These are phyloP conservation scores for Fusarium luffae DNA, from an alignment of 2,329 filamentous ascomycete genomes.

Conservation along the genomic window DNA sequence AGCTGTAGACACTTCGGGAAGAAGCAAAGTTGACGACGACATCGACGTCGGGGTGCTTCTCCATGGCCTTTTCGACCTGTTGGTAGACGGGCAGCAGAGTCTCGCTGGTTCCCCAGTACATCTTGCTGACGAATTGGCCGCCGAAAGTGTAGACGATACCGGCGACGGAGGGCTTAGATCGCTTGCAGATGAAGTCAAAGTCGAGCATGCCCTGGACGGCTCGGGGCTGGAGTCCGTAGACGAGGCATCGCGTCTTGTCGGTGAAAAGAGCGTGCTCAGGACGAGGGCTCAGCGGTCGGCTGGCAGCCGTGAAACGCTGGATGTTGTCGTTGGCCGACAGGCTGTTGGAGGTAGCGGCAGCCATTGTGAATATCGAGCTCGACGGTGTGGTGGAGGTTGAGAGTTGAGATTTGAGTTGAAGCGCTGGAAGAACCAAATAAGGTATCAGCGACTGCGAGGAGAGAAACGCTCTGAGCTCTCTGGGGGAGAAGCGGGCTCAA, in stretches of 20 bases:
- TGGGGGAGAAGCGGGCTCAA: slow-evolving; percentile 36
- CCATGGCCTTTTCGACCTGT: slow-evolving; percentile 88
- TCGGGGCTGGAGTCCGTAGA: slow-evolving; percentile 98
- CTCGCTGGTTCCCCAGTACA: slow-evolving; percentile 99
- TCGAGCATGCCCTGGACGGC: slow-evolving; percentile 95
- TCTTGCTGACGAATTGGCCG: slow-evolving; percentile 99
- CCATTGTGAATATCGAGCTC: slow-evolving; percentile 58
- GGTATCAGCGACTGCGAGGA: slow-evolving; percentile 39
- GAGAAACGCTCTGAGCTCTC: slow-evolving; percentile 45
- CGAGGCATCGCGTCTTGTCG: slow-evolving; percentile 99
- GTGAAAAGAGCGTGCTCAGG: slow-evolving; percentile 94
- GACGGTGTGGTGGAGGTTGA: slow-evolving; percentile 36
- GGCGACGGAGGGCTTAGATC: slow-evolving; percentile 92
- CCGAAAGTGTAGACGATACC: slow-evolving; percentile 99
- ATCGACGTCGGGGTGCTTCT: slow-evolving; percentile 97
- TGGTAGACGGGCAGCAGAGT: slow-evolving; percentile 99
- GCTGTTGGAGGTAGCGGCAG: slow-evolving; percentile 64
- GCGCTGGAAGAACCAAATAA: slow-evolving; percentile 40
- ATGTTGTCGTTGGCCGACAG: slow-evolving; percentile 98
- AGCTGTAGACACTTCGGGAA: slow-evolving; percentile 97
- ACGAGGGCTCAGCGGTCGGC: slow-evolving; percentile 89
- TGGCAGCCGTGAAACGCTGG: slow-evolving; percentile 92
- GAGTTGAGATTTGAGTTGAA: slow-evolving; percentile 12
- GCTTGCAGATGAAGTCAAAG: slow-evolving; percentile 99
- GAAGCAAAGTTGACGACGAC: slow-evolving; percentile 99